These are phyloP conservation scores for Fusarium paranaense DNA, from an alignment of 2,329 filamentous ascomycete genomes.

Conservation along the genomic window DNA sequence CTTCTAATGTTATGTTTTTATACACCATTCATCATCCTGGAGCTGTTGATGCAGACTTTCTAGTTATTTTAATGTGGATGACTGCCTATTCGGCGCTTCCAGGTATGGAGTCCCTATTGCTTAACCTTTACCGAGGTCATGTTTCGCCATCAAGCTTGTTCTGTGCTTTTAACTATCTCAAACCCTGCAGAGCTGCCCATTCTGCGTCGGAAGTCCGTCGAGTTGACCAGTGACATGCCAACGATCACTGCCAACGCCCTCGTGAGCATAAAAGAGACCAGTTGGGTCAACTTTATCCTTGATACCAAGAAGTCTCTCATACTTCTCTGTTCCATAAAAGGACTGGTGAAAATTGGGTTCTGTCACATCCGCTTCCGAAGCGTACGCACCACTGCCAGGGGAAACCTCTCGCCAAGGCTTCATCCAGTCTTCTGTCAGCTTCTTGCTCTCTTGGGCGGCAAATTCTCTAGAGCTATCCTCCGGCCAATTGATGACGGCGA, in stretches of 20 bases:
- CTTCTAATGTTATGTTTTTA: too few species aligned
- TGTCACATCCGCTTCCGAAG: constrained; percentile 35
- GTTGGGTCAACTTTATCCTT: constrained; percentile 35
- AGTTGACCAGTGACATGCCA: constrained; percentile 38
- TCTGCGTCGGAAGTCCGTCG: constrained; percentile 38
- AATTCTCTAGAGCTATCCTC: constrained; percentile 26
- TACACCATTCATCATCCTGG: too few species aligned
- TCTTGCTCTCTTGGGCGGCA: constrained; percentile 27
- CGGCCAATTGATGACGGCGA: constrained; percentile 49
- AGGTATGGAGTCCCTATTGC: too few species aligned
- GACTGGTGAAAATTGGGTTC: constrained; percentile 41
- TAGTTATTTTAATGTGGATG: too few species aligned
- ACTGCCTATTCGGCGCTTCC: too few species aligned
- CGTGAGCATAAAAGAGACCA: constrained; percentile 34
- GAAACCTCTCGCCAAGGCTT: constrained; percentile 39
- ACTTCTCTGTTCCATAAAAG: constrained; percentile 34
- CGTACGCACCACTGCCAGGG: constrained; percentile 34
- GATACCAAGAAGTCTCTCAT: constrained; percentile 29
- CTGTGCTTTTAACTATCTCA: background rate
- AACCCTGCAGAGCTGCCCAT: constrained; percentile 33
- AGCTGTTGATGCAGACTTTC: too few species aligned
- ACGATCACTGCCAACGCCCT: constrained; percentile 36
- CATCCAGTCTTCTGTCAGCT: constrained; percentile 43
- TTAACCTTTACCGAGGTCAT: too few species aligned
- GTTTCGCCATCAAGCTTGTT: background rate